Percentiles rank a stretch among this genome's conserved stretches.
phyloP scores from a whole-genome alignment of 2,329 filamentous ascomycete species.

The Curvularia eragrostidis region DNA sequence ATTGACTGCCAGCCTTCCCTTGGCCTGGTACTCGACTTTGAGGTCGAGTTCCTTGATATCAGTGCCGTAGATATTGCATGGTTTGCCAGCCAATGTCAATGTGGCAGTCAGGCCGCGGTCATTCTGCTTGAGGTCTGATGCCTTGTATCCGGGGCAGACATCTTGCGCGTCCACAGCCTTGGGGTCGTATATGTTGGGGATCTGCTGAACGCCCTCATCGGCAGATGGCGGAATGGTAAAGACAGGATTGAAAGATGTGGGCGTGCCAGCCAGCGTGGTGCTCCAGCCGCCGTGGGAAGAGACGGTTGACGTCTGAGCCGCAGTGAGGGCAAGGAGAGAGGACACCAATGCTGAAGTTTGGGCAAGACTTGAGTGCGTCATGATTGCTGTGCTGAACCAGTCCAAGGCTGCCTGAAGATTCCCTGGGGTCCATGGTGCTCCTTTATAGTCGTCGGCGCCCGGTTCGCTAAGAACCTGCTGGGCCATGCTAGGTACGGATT shows the following conservation, averaged over 20 bases:
- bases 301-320: conserved; percentile 29
- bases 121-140: conserved; percentile 57
- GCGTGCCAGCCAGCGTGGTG: conserved; percentile 37
- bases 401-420: conserved; percentile 16
- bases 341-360: conserved; percentile 33
- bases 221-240: conserved; percentile 50
- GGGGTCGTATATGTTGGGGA: conserved; percentile 71
- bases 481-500: conserved; percentile 5
- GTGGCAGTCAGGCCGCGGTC: conserved; percentile 59
- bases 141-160: conserved; percentile 67
- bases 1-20: conserved; percentile 71
- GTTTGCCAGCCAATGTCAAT: conserved; percentile 59
- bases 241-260: conserved; percentile 38
- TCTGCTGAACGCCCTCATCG: conserved; percentile 40
- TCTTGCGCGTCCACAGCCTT: conserved; percentile 67
- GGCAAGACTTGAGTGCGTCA: conserved; percentile 36
- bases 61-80: conserved; percentile 77
- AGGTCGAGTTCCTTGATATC: conserved; percentile 73
- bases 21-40: conserved; percentile 70
- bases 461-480: not conserved
- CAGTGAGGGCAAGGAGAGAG: conserved; percentile 33
- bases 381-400: conserved; percentile 24
- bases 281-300: conserved; percentile 30
- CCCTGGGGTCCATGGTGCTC: not conserved
- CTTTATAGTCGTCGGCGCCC: conserved; percentile 9